These are phyloP conservation scores for Botrytis pseudocinerea DNA, from an alignment of 2,329 filamentous ascomycete species.

Conservation along the genomic window DNA sequence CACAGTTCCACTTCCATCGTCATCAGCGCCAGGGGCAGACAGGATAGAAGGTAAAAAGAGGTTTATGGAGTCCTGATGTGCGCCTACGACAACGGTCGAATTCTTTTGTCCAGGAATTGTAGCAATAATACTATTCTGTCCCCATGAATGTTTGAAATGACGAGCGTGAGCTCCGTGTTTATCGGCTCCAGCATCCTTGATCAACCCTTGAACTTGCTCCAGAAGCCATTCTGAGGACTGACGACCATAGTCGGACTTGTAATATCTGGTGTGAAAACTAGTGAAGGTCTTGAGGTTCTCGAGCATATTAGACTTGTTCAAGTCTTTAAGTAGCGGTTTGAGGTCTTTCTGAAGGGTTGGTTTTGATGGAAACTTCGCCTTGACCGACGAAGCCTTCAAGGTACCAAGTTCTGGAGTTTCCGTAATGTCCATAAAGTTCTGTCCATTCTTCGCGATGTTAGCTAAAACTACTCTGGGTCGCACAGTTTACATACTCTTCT, in stretches of 20 bases:
- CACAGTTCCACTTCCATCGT: slow-evolving; percentile 89
- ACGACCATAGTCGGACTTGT: slow-evolving; percentile 73
- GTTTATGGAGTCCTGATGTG: slow-evolving; percentile 95
- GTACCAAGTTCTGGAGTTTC: slow-evolving; percentile 65
- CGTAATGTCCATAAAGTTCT: slow-evolving; percentile 94
- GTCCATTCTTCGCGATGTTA: slow-evolving; percentile 64
- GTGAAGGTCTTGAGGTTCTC: slow-evolving; percentile 76
- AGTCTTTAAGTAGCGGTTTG: slow-evolving; percentile 62
- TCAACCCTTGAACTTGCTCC: slow-evolving; percentile 68
- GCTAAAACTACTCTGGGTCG: slow-evolving; percentile 3
- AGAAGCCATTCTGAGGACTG: slow-evolving; percentile 89
- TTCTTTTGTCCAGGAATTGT: slow-evolving; percentile 84
- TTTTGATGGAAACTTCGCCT: slow-evolving; percentile 64
- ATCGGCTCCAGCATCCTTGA: slow-evolving; percentile 69
- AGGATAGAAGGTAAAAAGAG: slow-evolving; percentile 82
- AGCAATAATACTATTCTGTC: slow-evolving; percentile 87
- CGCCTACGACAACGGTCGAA: slow-evolving; percentile 83
- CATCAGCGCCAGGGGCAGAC: slow-evolving; percentile 88
- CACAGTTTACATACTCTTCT: slow-evolving; percentile 62
- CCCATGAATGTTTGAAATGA: slow-evolving; percentile 81
- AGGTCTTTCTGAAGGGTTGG: slow-evolving; percentile 66
- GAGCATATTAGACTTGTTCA: slow-evolving; percentile 76
- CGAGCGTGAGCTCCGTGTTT: slow-evolving; percentile 66
- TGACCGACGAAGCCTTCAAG: slow-evolving; percentile 44
- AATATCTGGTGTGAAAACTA: slow-evolving; percentile 79